Evolutionary conservation across 1,139 yeast species (phyloP), one percentile per base, ranked within the genome.

Genomic region (Candida tetrigidarum): DNA sequence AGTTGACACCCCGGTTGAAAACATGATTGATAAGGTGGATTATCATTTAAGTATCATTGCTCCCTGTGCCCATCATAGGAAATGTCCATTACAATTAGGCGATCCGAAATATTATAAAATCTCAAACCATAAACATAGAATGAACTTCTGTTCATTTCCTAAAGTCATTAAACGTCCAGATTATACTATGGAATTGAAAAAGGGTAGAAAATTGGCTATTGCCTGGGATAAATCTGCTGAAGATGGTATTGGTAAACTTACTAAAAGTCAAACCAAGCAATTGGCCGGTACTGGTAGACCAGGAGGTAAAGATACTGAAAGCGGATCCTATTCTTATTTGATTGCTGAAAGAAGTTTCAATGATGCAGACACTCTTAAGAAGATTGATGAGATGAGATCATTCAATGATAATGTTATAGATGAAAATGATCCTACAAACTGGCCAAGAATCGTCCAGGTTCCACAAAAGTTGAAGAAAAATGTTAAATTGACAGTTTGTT

Each of bases 61-160:
- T 0, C 99, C 99, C 3, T 93, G 98, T 60, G 68, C 96, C 0
- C 98, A 93, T 62, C 97, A 91, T 57, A 80, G 84, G 23, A 79
- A 74, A 54, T 92, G 98, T 58, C 98, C 99, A 0, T 68, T 93
- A 44, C 97, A 91, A 61, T 75, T 83, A 26, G 84, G 85, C 11
- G 86, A 85, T 48, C 90, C 92, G 5, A 81, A 81, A 36, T 83
- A 76, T 53, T 86, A 85, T 56, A 74, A 75, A 42, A 76, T 78
- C 36, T 80, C 84, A n/a, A 74, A 79, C 41, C 76, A 80, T 48
- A 90, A 82, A 46, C 83, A 75, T 51, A 71, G 81, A 46, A 67
- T 86, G 42, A 75, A 74, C 42, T 90, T 92, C 74, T 91, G 98
- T 59, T 81, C 87, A 42, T 92, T 84, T 63, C 80, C 79, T 42